Base-by-base conservation (phyloP, 352 stramenopile species). In the Phytophthora chlamydospora region DNA sequence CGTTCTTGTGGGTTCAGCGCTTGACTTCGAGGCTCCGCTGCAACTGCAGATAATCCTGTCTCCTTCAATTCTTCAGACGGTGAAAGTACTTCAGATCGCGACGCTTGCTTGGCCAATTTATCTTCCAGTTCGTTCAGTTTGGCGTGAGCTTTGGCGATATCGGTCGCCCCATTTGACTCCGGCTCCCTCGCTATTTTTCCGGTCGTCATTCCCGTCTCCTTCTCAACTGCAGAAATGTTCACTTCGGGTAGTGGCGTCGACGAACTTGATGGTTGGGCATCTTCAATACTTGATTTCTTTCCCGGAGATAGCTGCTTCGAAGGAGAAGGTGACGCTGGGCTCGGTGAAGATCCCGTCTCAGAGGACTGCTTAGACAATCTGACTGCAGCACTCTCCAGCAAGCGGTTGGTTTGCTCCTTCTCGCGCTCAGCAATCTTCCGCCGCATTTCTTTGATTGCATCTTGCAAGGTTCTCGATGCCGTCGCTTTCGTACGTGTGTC, bases 341-440 rank as follows among this genome's bases (percentile, higher is more conserved):
- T 69, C n/a, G 50, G 60, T 33, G 38, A 62, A 42, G 52, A 33
- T 14, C 14, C 42, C 13, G 42, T 6, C 4, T 24, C 40, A 3
- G 40, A 68, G 24, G 62, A 45, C 29, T 63, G 39, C 34, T 55
- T 68, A 1, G 35, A 55, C n/a, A 62, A n/a, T 58, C 48, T 53
- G 36, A 36, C 50, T 54, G 45, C 41, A 19, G 54, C 33, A 21
- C 48, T 61, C n/a, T 51, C 29, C 52, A 73, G 24, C 29, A 64
- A 60, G n/a, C 53, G 64, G 55, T 41, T 77, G 6, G 42, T 63
- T 29, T 73, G 58, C 14, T 71, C 41, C 24, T 76, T 76, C 51
- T 90, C 80, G 11, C 71, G 71, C 38, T 77, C 74, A 6, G 80
- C 80, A 27, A 90, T 90, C 53, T 87, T 63, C 27, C 63, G 69